Evolutionary conservation across 345 rosid genomes (phyloP), one percentile per base, ranked within the genome.

Genomic region (Arabis hirsuta): DNA sequence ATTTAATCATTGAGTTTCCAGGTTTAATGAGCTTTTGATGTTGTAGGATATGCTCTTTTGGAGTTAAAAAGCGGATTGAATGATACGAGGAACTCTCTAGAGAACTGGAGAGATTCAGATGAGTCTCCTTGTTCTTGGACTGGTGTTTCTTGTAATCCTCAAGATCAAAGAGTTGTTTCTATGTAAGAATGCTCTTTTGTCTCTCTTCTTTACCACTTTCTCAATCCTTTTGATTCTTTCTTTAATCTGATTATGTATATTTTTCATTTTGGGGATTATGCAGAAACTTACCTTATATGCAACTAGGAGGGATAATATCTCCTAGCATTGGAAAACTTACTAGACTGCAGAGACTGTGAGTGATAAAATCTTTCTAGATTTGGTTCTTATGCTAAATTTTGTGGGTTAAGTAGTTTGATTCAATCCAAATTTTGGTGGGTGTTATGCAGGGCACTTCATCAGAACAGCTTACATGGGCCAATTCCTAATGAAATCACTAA

Each of bases 251-350:
- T n/a, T 52, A 9, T 39, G 4, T 20, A 3, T 65, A n/a, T 66
- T 26, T 52, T 16, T 55, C 14, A 0, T 16, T 52, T 7, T 73
- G 42, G 74, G 48, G 54, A 16, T 73, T 65, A 8, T 73, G 68
- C 84, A 94, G 98, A 81, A 94, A 91, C 77, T 81, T 94, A 24
- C 97, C 98, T 3, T 86, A 87, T 67, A 86, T 89, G 96, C 96
- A 94, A 73, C 65, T 93, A 26, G 92, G 94, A 61, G 98, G 98
- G 62, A 73, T 81, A 8, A 72, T 94, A 81, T 88, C 98, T 80
- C 90, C 98, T 57, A 86, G 91, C 85, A 86, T 94, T 75, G 98
- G 97, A 4, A 86, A 86, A 74, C 95, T 94, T 65, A 76, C 62
- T 59, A 81, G 85, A 77, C 61, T 94, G 74, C 96, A 85, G 62